A percentile compares a stretch with the other conserved stretches of the same genome.
These are phyloP conservation scores for Ceratobasidium theobromae DNA, from an alignment of 1,284 basidiomycete genomes.

Conservation along the genomic window DNA sequence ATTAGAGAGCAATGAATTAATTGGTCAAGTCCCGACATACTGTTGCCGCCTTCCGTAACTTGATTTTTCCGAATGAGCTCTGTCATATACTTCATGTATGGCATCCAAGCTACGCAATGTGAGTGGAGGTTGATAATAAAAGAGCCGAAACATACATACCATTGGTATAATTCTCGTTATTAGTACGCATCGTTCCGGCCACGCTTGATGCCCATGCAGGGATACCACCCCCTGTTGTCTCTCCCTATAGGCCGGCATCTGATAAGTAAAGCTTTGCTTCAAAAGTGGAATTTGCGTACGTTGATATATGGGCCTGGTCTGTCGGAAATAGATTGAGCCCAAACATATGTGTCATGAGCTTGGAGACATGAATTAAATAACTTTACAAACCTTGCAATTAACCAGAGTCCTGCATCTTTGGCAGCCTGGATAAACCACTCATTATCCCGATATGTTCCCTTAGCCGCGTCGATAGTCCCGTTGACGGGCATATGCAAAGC, in stretches of 20 bases:
- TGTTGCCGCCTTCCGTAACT: conserved; percentile 37
- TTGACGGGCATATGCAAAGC: neutral
- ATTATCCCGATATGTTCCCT: conserved; percentile 31
- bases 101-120: conserved; percentile 38
- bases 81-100: conserved; percentile 40
- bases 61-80: conserved; percentile 39
- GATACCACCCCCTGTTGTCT: conserved; percentile 41
- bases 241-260: neutral
- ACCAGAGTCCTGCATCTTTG: conserved; percentile 28
- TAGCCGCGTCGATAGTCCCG: neutral
- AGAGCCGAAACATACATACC: neutral
- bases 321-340: conserved; percentile 38
- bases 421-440: conserved; percentile 39
- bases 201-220: conserved; percentile 41
- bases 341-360: too few species aligned
- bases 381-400: neutral
- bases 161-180: conserved; percentile 34
- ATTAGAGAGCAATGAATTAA: neutral
- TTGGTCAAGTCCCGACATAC: neutral
- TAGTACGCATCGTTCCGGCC: conserved; percentile 39
- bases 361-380: neutral
- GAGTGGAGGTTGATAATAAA: neutral
- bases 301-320: conserved; percentile 41
- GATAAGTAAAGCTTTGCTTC: neutral
- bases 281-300: conserved; percentile 27